These are phyloP conservation scores for Periconia sp. DNA, from an alignment of 2,329 filamentous ascomycete species.

Conservation along the genomic window DNA sequence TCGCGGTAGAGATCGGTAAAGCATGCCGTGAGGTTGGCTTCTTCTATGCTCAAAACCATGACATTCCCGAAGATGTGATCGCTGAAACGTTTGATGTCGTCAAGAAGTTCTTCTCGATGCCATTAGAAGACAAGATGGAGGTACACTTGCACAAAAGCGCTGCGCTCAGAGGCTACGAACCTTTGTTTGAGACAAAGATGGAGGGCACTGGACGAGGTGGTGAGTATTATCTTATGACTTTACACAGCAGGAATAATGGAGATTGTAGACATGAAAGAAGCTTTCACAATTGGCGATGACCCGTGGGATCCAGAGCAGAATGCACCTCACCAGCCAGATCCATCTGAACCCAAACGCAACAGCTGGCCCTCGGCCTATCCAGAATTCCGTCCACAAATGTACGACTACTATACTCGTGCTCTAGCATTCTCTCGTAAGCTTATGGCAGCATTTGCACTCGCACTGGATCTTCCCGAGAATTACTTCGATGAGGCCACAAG, in stretches of 20 bases:
- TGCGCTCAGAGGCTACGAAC: constrained; percentile 45
- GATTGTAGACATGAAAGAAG: constrained; percentile 35
- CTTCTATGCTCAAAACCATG: constrained; percentile 50
- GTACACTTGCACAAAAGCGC: constrained; percentile 47
- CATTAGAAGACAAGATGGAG: constrained; percentile 40
- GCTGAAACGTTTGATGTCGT: constrained; percentile 28
- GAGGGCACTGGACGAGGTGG: constrained; percentile 39
- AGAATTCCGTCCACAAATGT: constrained; percentile 40
- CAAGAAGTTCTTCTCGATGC: constrained; percentile 39
- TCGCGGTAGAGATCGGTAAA: constrained; percentile 50
- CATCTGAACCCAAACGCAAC: constrained; percentile 29
- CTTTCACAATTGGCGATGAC: constrained; percentile 48
- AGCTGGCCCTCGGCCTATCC: constrained; percentile 42
- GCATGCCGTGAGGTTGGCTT: constrained; percentile 52
- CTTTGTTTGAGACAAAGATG: constrained; percentile 40
- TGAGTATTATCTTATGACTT: constrained; percentile 7
- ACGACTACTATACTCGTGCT: constrained; percentile 41
- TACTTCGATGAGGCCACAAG: constrained; percentile 40
- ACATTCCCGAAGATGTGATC: constrained; percentile 25
- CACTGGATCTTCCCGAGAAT: constrained; percentile 37
- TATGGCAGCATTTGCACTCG: constrained; percentile 40
- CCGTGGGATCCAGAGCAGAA: constrained; percentile 47
- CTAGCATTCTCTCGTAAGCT: constrained; percentile 41
- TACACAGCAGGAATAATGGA: background rate
- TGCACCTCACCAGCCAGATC: constrained; percentile 16